Conservation (phyloP, 2,329 filamentous ascomycete genomes). For the Verticillium nubilum region DNA sequence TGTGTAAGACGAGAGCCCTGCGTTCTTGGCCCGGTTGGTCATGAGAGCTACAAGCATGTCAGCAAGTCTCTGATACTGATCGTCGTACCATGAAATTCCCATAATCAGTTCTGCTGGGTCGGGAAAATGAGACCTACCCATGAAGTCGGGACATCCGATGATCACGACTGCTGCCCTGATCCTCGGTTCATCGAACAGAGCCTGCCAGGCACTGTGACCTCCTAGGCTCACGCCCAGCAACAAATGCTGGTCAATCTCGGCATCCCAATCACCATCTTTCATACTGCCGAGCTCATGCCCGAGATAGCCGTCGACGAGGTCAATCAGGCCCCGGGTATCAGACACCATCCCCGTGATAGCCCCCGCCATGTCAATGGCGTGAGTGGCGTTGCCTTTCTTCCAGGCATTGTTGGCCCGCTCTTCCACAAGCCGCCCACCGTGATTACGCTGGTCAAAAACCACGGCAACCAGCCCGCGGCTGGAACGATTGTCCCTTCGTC, state of each 20-base stretch:
- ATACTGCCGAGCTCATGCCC: slow-evolving; percentile 42
- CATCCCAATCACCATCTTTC: slow-evolving; percentile 7
- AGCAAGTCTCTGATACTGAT: no score
- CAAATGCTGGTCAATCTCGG: slow-evolving; percentile 56
- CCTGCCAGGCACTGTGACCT: slow-evolving; percentile 83
- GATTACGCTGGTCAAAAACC: slow-evolving; percentile 89
- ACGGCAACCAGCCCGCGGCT: slow-evolving; percentile 67
- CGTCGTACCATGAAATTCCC: neutral
- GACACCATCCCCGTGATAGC: slow-evolving; percentile 65
- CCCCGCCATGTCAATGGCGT: slow-evolving; percentile 90
- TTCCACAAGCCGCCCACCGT: slow-evolving; percentile 68
- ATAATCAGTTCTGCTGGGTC: no score
- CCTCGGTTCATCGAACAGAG: slow-evolving; percentile 70
- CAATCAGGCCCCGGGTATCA: slow-evolving; percentile 73
- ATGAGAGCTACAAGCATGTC: slow-evolving; percentile 49
- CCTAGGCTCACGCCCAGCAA: slow-evolving; percentile 81
- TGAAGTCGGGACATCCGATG: slow-evolving; percentile 87
- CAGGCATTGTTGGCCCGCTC: slow-evolving; percentile 69
- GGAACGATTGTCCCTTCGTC: slow-evolving; percentile 20
- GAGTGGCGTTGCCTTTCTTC: slow-evolving; percentile 70
- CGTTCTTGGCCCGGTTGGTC: slow-evolving; percentile 68
- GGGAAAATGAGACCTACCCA: slow-evolving; percentile 35
- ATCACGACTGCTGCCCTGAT: slow-evolving; percentile 74
- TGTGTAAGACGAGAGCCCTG: slow-evolving; percentile 58
- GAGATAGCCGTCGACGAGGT: slow-evolving; percentile 71